Percentiles rank a stretch among this genome's conserved stretches.
phyloP scores from a whole-genome alignment of 805 yeast genomes.

The Diddensiella transvaalensis region DNA sequence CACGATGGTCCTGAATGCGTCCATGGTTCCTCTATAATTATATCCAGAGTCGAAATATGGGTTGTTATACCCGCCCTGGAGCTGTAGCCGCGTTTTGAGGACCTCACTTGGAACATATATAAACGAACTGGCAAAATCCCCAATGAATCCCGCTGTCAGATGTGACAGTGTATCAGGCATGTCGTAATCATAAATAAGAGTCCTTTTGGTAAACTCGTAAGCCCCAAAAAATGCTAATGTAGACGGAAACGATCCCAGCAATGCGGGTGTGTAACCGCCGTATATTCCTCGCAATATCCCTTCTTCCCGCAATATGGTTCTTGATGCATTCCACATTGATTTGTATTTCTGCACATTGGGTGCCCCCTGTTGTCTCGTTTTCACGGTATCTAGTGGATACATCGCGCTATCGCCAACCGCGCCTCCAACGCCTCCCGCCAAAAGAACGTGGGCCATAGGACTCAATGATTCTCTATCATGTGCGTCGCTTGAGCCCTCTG shows the following conservation, averaged over 20 bases:
- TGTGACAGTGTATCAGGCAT: constrained; percentile 78
- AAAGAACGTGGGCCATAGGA: constrained; percentile 37
- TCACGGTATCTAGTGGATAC: constrained; percentile 96
- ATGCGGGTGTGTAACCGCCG: constrained; percentile 89
- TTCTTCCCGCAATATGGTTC: constrained; percentile 74
- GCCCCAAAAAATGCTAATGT: constrained; percentile 93
- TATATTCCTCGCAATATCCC: constrained; percentile 82
- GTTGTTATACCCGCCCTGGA: constrained; percentile 86
- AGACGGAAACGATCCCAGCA: constrained; percentile 83
- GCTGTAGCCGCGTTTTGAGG: constrained; percentile 83
- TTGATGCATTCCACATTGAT: constrained; percentile 71
- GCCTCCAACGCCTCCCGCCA: constrained; percentile 96
- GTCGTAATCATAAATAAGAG: constrained; percentile 56
- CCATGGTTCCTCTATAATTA: constrained; percentile 69
- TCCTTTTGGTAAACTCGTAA: constrained; percentile 77
- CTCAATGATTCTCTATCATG: constrained; percentile 6
- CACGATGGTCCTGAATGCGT: constrained; percentile 66
- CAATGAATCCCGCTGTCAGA: constrained; percentile 83
- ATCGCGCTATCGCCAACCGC: constrained; percentile 85
- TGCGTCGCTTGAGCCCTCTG: neutral
- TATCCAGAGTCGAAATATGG: constrained; percentile 77
- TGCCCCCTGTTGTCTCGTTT: constrained; percentile 97
- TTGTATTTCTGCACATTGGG: constrained; percentile 62
- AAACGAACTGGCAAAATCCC: constrained; percentile 84
- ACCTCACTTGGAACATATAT: constrained; percentile 96